phyloP scores from a whole-genome alignment of 805 yeast species.

The Metschnikowia peoriensis region DNA sequence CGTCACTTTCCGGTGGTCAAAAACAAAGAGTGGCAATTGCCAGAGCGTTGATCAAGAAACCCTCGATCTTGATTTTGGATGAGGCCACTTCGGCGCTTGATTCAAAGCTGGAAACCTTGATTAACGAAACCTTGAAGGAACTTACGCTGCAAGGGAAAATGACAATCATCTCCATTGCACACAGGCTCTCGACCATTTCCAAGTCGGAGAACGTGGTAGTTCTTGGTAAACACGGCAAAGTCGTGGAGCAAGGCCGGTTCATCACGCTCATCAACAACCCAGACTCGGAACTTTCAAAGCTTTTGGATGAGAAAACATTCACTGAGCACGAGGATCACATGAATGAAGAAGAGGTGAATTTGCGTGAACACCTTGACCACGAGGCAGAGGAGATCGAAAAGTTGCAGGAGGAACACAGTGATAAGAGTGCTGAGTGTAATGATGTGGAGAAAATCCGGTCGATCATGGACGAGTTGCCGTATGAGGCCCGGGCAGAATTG shows the following conservation, averaged over 20 bases:
- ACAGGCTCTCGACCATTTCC: constrained; percentile 44
- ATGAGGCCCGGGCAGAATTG: constrained; percentile 30
- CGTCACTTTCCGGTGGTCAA: constrained; percentile 70
- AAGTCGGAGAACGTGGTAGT: constrained; percentile 45
- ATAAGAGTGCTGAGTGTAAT: constrained; percentile 2
- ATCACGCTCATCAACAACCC: constrained; percentile 40
- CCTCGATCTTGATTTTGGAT: constrained; percentile 61
- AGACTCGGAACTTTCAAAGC: constrained; percentile 39
- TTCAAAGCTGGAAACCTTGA: constrained; percentile 46
- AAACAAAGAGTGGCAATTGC: constrained; percentile 78
- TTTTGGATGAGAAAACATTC: constrained; percentile 36
- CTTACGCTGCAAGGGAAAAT: constrained; percentile 37
- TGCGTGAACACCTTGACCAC: constrained; percentile 25
- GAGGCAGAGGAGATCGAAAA: constrained; percentile 26
- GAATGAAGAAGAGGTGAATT: constrained; percentile 25
- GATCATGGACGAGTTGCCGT: constrained; percentile 37
- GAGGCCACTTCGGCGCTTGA: constrained; percentile 70
- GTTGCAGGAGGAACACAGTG: constrained; percentile 14
- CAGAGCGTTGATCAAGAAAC: constrained; percentile 65
- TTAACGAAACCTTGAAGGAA: constrained; percentile 40
- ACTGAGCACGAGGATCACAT: constrained; percentile 20
- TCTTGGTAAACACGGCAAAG: constrained; percentile 41
- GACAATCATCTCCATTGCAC: constrained; percentile 46
- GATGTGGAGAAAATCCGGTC: constrained; percentile 27
- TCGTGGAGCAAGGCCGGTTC: constrained; percentile 40